Evolutionary conservation across 805 yeast species (phyloP).

Genomic region (Metschnikowia similis): DNA sequence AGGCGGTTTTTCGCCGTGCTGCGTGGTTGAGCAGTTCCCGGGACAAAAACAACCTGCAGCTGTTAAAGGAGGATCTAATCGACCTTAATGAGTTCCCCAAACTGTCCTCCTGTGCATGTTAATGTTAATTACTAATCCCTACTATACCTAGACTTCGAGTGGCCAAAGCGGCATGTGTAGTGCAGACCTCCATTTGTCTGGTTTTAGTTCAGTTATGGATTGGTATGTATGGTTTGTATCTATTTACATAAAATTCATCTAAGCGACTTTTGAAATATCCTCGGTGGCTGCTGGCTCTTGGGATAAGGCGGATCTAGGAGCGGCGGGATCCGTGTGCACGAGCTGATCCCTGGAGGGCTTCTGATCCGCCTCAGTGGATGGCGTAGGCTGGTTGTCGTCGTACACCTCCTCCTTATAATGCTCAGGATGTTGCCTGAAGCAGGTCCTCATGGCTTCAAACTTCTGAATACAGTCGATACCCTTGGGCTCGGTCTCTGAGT

Average conservation of each 20-base stretch:
- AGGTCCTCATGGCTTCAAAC: constrained; percentile 87
- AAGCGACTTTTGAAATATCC: constrained; percentile 12
- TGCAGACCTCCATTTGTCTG: neutral
- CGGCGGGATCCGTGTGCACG: neutral
- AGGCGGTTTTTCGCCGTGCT: constrained; percentile 31
- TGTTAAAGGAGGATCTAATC: neutral
- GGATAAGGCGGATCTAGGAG: neutral
- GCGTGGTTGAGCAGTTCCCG: constrained; percentile 31
- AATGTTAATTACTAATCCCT: neutral
- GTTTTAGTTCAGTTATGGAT: neutral
- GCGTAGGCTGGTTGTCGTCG: constrained; percentile 58
- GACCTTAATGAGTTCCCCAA: neutral
- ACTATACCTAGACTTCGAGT: too few relatives aligned
- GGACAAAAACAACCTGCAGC: neutral
- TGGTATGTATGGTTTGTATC: neutral
- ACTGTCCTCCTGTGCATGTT: constrained; percentile 5
- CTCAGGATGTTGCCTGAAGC: constrained; percentile 91
- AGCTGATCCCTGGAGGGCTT: neutral
- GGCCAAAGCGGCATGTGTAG: neutral
- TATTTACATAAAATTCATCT: neutral
- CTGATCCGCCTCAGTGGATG: constrained; percentile 1
- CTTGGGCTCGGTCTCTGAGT: constrained; percentile 91
- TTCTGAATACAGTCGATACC: constrained; percentile 92
- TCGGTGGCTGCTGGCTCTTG: constrained; percentile 8
- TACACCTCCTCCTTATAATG: constrained; percentile 87